phyloP scores from a whole-genome alignment of 257 asterid genomes.

The Primulina huaijiensis region DNA sequence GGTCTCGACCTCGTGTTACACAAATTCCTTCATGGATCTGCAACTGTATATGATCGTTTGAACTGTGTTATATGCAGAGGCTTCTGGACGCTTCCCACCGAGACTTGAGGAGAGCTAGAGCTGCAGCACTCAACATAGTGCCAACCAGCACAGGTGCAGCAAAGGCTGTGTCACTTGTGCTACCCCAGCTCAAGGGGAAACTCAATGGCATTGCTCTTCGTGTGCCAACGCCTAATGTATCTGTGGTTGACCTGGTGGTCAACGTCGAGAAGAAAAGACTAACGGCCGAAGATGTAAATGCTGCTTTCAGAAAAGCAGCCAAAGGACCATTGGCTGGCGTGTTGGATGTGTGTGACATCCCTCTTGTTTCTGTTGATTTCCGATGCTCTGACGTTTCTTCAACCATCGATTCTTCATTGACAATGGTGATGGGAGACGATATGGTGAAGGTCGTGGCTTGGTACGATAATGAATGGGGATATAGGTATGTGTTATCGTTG shows the following conservation, averaged over 20 bases:
- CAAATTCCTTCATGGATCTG: background rate
- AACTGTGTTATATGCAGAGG: constrained; percentile 46
- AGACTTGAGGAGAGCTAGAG: constrained; percentile 84
- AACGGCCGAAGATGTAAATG: constrained; percentile 75
- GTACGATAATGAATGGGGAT: constrained; percentile 99
- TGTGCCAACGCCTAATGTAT: constrained; percentile 93
- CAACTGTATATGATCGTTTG: background rate
- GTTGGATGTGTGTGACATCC: constrained; percentile 69
- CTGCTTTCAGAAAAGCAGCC: constrained; percentile 85
- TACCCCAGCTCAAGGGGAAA: constrained; percentile 92
- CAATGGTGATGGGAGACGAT: constrained; percentile 98
- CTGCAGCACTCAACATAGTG: constrained; percentile 90
- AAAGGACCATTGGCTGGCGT: constrained; percentile 71
- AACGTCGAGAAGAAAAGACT: constrained; percentile 80
- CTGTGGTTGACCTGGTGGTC: constrained; percentile 83
- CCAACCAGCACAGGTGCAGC: constrained; percentile 97
- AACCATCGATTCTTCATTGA: constrained; percentile 79
- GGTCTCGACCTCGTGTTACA: background rate
- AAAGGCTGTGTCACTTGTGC: constrained; percentile 88
- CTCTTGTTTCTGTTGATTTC: constrained; percentile 89
- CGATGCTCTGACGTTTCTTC: constrained; percentile 74
- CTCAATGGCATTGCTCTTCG: constrained; percentile 92
- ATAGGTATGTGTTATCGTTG: constrained; percentile 44
- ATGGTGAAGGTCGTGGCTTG: constrained; percentile 98
- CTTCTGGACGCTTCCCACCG: constrained; percentile 91